Evolutionary conservation across 495 filamentous ascomycete species (phyloP).

Genomic region (Hypoxylon cercidicola): DNA sequence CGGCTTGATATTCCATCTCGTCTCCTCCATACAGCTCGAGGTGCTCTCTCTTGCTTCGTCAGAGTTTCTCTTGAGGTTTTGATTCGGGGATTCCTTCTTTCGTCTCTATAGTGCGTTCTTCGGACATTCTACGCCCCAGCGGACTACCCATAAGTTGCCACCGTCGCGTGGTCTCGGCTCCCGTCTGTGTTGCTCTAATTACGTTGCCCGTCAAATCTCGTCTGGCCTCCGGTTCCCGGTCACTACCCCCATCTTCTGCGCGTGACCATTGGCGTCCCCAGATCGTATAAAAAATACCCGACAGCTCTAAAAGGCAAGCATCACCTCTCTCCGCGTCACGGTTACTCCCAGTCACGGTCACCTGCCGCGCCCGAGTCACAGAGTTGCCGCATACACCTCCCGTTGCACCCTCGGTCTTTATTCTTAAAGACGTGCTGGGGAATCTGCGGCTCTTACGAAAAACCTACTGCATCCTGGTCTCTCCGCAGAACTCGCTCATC

Average conservation of each 20-base stretch:
- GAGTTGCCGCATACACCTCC: conserved; percentile 14
- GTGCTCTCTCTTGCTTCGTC: conserved; percentile 9
- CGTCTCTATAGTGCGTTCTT: conserved; percentile 30
- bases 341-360: not conserved
- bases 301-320: conserved; percentile 33
- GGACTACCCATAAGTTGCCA: conserved; percentile 33
- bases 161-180: conserved; percentile 40
- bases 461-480: conserved; percentile 16
- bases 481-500: conserved; percentile 23
- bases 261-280: conserved; percentile 28
- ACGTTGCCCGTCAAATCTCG: conserved; percentile 27
- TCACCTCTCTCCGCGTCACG: conserved; percentile 6
- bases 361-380: conserved; percentile 1
- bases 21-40: not conserved
- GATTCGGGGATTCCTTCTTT: conserved; percentile 42
- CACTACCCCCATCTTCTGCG: conserved; percentile 11
- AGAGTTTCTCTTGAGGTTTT: conserved; percentile 23
- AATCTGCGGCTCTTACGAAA: conserved; percentile 38
- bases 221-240: conserved; percentile 17
- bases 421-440: conserved; percentile 9
- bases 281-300: conserved; percentile 20
- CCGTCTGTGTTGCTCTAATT: conserved; percentile 39
- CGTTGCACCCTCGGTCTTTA: conserved; percentile 16
- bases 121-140: conserved; percentile 11
- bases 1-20: conserved; percentile 26